These are phyloP conservation scores for Sorghum bicolor DNA, from an alignment of 176 grass and related monocot genomes.

Conservation along the genomic window Sorghum_bicolor_NCBIv3 NC_012878.2:50652501-50653000, in stretches of 20 bases:
- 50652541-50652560: background rate
- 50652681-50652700: conserved; percentile 59
- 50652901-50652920: conserved; percentile 67
- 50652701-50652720: conserved; percentile 79
- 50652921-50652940: conserved; percentile 87
- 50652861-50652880: conserved; percentile 88
- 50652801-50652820: conserved; percentile 10
- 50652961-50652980: conserved; percentile 31
- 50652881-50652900: conserved; percentile 69
- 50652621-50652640: conserved; percentile 16
- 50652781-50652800: conserved; percentile 9
- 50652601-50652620: background rate
- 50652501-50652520: background rate
- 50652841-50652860: conserved; percentile 38
- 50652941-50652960: conserved; percentile 83
- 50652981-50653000: conserved; percentile 36
- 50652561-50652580: background rate
- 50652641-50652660: conserved; percentile 19
- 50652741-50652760: conserved; percentile 77
- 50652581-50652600: background rate
- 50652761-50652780: conserved; percentile 37
- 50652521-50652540: conserved; percentile 12
- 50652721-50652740: conserved; percentile 87
- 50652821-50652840: background rate
- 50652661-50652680: conserved; percentile 74